Base-by-base conservation (phyloP, 768 basidiomycete genomes). In the Boletus subcaerulescens region DNA sequence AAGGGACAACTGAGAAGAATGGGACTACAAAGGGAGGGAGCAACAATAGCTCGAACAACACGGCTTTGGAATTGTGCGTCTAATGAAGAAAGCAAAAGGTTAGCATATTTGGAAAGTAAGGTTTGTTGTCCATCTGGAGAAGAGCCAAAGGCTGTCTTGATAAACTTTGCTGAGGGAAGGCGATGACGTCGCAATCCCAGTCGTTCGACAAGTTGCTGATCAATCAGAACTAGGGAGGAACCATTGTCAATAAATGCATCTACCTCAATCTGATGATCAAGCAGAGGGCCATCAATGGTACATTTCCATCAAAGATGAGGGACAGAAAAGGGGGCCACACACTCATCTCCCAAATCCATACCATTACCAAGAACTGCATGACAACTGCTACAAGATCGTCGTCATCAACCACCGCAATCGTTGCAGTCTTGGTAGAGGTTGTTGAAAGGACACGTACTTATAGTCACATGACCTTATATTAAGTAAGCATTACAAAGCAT, bases 1-100 rank as follows among this genome's bases (percentile, higher is more conserved):
- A 71, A 77, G 0, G 74, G 75, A 0, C 68, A 47, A 0, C 74
- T 73, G 0, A 77, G 60, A 0, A 77, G 50, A 8, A 77, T 32
- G 4, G 66, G 65, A 3, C 49, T 58, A 33, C 62, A 69, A 2
- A 74, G 59, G 1, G 35, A 39, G 0, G 65, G 64, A 0, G 64
- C 56, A 2, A 74, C 33, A 3, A 74, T n/a, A 0, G 71, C 65
- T 5, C 39, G 22, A 29, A 63, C 47, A n/a, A 48, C 4, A 2
- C 10, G 9, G 6, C 18, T 24, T 33, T 24, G 0, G 48, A 58
- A n/a, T 4, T 22, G 9, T 31, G 14, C 44, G 45, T 64, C 59
- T 10, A 42, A 1, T 6, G 57, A 64, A 3, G 41, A 20, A 15
- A 55, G 48, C 2, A 33, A 55, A 1, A 69, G 17, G 22, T 59